Percentiles rank a stretch among this genome's conserved stretches.
phyloP scores from a whole-genome alignment of 2,329 filamentous ascomycete genomes.

The Aspergillus sp. region DNA sequence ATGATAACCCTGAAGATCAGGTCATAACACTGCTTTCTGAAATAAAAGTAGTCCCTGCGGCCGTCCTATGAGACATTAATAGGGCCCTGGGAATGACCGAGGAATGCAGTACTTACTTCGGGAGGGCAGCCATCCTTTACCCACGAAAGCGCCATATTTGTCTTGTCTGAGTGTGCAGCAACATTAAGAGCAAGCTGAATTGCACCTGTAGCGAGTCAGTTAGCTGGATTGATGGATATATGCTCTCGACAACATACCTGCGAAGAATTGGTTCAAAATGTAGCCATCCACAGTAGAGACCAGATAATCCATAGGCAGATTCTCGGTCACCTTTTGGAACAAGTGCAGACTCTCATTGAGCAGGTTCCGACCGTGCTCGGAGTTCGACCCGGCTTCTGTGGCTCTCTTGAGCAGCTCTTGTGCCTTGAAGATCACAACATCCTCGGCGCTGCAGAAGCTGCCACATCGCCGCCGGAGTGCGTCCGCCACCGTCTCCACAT shows the following conservation, averaged over 20 bases:
- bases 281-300: conserved; percentile 71
- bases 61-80: conserved; percentile 47
- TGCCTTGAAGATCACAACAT: conserved; percentile 96
- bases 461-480: conserved; percentile 85
- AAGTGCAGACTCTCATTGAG: conserved; percentile 82
- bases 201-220: conserved; percentile 45
- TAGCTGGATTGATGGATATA: conserved; percentile 1
- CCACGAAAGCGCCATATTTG: conserved; percentile 77
- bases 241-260: conserved; percentile 39
- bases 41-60: conserved; percentile 57
- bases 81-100: conserved; percentile 1
- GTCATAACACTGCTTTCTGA: conserved; percentile 70
- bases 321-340: conserved; percentile 80
- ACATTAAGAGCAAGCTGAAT: conserved; percentile 79
- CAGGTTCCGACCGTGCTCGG: conserved; percentile 65
- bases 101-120: conserved; percentile 29
- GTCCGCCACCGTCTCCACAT: conserved; percentile 94
- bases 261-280: conserved; percentile 75
- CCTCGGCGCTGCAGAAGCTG: conserved; percentile 93
- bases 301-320: conserved; percentile 70
- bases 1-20: conserved; percentile 76
- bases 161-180: conserved; percentile 74
- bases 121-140: conserved; percentile 70
- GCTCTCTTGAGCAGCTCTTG: conserved; percentile 90
- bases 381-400: conserved; percentile 64